Evolutionary conservation across 2,329 filamentous ascomycete genomes (phyloP).

Genomic region (Claviceps maximensis): DNA sequence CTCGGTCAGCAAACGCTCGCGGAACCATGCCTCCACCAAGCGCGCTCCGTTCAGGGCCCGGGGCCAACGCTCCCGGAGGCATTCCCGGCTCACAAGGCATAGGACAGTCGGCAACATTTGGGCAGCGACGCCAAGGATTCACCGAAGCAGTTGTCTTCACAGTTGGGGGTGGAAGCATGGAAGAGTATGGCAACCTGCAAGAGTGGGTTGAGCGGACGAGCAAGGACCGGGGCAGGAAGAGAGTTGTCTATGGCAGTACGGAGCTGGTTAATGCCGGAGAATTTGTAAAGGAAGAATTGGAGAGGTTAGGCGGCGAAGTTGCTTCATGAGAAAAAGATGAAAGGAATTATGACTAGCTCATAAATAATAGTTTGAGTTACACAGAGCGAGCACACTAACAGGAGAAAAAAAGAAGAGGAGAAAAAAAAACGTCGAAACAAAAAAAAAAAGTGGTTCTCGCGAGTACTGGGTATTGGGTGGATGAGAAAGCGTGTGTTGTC

Average conservation of each 20-base stretch:
- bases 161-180: slow-evolving; percentile 93
- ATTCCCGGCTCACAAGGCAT: slow-evolving; percentile 35
- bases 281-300: slow-evolving; percentile 51
- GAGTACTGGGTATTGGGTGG: neutral
- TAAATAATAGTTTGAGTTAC: neutral
- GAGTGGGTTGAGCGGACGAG: slow-evolving; percentile 81
- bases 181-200: slow-evolving; percentile 94
- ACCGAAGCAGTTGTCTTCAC: slow-evolving; percentile 89
- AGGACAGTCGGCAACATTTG: slow-evolving; percentile 74
- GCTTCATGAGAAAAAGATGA: slow-evolving; percentile 15
- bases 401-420: neutral
- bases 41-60: slow-evolving; percentile 33
- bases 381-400: neutral
- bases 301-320: slow-evolving; percentile 47
- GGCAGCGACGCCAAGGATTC: slow-evolving; percentile 79
- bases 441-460: neutral
- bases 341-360: neutral
- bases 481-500: neutral
- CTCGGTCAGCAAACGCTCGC: slow-evolving; percentile 79
- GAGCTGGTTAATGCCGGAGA: slow-evolving; percentile 60
- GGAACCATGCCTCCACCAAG: slow-evolving; percentile 80
- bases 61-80: slow-evolving; percentile 31
- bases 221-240: slow-evolving; percentile 53
- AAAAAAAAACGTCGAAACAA: neutral
- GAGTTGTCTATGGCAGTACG: slow-evolving; percentile 91